Base-by-base conservation (phyloP, 139 green algal species). In the Nannochloris sp. region DNA sequence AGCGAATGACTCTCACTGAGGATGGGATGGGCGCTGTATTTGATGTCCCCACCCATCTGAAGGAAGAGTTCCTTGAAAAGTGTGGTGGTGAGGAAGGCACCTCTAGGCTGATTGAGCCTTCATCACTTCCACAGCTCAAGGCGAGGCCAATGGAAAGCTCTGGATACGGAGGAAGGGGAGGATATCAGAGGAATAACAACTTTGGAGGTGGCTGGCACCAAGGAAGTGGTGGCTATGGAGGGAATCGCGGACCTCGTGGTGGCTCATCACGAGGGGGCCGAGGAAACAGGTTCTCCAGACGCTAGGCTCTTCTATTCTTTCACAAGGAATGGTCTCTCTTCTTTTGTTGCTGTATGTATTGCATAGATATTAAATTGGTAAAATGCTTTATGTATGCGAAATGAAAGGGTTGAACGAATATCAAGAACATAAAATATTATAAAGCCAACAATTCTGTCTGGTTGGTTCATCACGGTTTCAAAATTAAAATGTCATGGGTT, bases 1-100 rank as follows among this genome's bases (percentile, higher is more conserved):
- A 85, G 66, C 78, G 90, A 63, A 90, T 97, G 83, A 89, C 75
- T 31, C 67, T 97, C 6, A 94, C 84, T 0, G 62, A 67, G 19
- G 88, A 96, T 70, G 73, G 75, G 55, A 79, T 70, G 49, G 84
- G 88, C 5, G 90, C 90, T 4, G 83, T 96, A 2, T 97, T 97
- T 64, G 90, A 97, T 61, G 88, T 96, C n/a, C 87, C 90, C 48
- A 49, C 68, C 18, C 69, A 73, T 31, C 60, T 79, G 24, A 29
- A 59, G 61, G 64, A 83, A 59, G 56, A 69, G 14, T 85, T 91
- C 63, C 57, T 92, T 21, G 53, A 60, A 36, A 79, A 78, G 58
- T 86, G 78, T 55, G 66, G 51, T 18, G 44, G 11, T 3, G 57
- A 59, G 11, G 65, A 61, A 27, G 54, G 15, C 43, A 36, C 25